Evolutionary conservation across 129 eudicot genomes (phyloP).

Genomic region (Logfia minima): DNA sequence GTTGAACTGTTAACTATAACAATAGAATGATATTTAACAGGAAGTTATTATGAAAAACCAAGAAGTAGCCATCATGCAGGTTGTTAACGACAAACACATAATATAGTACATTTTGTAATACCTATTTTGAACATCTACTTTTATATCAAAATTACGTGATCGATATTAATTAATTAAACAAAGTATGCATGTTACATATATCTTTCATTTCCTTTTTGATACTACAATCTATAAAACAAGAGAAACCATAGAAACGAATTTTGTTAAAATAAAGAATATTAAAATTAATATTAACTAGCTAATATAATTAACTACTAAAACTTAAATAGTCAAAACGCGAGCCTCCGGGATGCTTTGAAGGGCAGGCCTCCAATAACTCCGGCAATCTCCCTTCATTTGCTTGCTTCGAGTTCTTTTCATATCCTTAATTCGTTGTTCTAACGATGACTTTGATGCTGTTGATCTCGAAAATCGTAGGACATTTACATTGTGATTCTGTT

Average conservation of each 20-base stretch:
- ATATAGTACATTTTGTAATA: too few species aligned
- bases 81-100: too few species aligned
- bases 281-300: too few species aligned
- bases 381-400: constrained; percentile 11
- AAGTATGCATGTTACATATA: too few species aligned
- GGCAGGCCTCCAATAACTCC: constrained; percentile 25
- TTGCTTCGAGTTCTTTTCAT: constrained; percentile 19
- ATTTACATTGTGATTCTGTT: neutral
- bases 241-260: neutral
- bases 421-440: constrained; percentile 28
- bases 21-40: too few species aligned
- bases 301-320: neutral
- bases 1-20: too few species aligned
- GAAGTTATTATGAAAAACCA: too few species aligned
- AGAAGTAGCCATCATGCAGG: too few species aligned
- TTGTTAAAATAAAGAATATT: neutral
- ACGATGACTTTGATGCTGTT: neutral
- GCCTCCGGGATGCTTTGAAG: constrained; percentile 36
- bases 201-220: too few species aligned
- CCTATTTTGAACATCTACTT: too few species aligned
- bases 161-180: too few species aligned
- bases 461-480: neutral
- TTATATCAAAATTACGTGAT: too few species aligned
- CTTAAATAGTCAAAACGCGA: neutral
- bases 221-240: neutral